Base-by-base conservation (phyloP, 768 basidiomycete species). In the Chalciporus piperatus region DNA sequence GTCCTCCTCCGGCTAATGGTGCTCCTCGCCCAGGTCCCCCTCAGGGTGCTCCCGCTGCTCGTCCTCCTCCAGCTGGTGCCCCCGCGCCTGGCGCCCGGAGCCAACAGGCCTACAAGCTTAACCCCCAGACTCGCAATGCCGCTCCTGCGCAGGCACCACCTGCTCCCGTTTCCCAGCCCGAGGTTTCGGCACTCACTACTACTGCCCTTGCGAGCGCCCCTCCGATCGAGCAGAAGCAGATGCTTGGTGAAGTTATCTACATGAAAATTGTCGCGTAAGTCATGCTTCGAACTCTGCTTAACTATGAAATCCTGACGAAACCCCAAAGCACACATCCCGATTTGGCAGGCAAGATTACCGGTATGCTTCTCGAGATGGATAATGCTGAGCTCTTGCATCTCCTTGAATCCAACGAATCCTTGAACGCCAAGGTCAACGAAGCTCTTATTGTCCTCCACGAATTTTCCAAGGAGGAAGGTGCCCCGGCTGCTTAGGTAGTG, bases 311-410 rank as follows among this genome's bases (percentile, higher is more conserved):
- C 7, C 54, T 48, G 22, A 51, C 41, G 59, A 41, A 47, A 50
- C n/a, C 20, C 49, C 52, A 42, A 66, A 92, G 87, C 20, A 69
- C 85, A 51, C 87, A 98, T 63, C 92, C 94, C 51, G 95, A 96
- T 19, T 77, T 97, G 66, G 94, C 97, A 58, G 97, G 97, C 55
- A 98, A 98, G 81, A 97, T 98, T 70, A 98, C 95, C 40, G 95
- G 93, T 50, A 98, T 98, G 95, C 78, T 98, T 65, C 83, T 98
- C 58, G 95, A 99, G 83, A 98, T 99, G 96, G 95, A 98, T 71
- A 96, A 96, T 74, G 66, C 79, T 43, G 97, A 98, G 73, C 79
- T 99, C 45, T 74, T 98, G 25, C 87, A 91, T 73, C 82, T 99
- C 45, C 74, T 98, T 61, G 93, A 96, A 54, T 74, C 83, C 48